These are phyloP conservation scores for Wickerhamiella sergipiensis DNA, from an alignment of 805 yeast genomes.

Conservation along the genomic window DNA sequence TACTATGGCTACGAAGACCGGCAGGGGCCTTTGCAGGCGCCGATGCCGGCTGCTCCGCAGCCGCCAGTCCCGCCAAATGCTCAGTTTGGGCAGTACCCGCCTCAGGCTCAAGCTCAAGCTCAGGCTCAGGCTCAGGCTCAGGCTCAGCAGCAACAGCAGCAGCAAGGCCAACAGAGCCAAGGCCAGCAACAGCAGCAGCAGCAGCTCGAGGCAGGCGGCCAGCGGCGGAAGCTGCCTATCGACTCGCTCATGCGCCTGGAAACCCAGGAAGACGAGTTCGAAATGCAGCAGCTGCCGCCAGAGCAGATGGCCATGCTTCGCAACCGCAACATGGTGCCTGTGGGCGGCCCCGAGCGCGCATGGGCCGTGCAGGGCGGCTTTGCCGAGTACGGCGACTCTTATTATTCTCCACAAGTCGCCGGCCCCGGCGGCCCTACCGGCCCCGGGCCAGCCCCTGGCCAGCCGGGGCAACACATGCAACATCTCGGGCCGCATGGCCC, in stretches of 20 bases:
- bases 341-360: not conserved
- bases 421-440: not conserved
- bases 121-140: too few relatives aligned
- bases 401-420: not conserved
- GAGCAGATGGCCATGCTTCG: not conserved
- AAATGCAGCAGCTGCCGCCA: not conserved
- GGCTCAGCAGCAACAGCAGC: too few relatives aligned
- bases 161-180: not conserved
- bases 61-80: too few relatives aligned
- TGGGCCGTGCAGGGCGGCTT: not conserved
- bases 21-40: not conserved
- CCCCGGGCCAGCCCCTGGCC: not conserved
- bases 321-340: not conserved
- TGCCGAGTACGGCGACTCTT: not conserved
- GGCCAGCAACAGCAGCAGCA: not conserved
- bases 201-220: not conserved
- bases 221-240: not conserved
- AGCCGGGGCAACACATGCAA: too few relatives aligned
- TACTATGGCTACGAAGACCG: not conserved
- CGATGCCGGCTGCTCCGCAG: too few relatives aligned
- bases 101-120: too few relatives aligned
- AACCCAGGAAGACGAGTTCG: not conserved
- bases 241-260: not conserved
- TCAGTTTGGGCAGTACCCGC: too few relatives aligned
- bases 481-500: too few relatives aligned